Percentiles rank a stretch among this genome's conserved stretches.
Evolutionary conservation across 495 filamentous ascomycete genomes (phyloP).

Genomic region (Neurospora sublineolata): DNA sequence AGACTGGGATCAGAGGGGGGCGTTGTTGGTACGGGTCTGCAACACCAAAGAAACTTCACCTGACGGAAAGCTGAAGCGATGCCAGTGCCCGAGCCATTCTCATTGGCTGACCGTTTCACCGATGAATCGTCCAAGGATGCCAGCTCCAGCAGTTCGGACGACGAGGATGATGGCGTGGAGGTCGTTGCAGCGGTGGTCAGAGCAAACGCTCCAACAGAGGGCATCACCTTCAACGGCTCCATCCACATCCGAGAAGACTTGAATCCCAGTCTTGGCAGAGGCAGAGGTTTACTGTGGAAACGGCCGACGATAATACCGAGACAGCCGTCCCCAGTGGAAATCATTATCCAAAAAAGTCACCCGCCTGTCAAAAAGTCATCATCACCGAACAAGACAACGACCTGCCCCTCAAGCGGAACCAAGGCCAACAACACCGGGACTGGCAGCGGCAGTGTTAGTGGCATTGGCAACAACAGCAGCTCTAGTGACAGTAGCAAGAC

Average conservation of each 20-base stretch:
- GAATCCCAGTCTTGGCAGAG: neutral
- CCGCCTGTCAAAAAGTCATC: neutral
- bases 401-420: neutral
- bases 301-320: neutral
- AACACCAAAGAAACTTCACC: neutral
- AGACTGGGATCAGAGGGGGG: neutral
- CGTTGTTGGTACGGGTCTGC: neutral
- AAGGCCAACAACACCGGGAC: neutral
- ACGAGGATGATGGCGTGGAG: neutral
- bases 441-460: neutral
- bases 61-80: neutral
- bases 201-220: neutral
- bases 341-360: neutral
- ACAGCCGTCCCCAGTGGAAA: neutral
- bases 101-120: neutral
- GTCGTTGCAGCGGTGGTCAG: neutral
- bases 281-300: neutral
- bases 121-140: neutral
- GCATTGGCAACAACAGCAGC: neutral
- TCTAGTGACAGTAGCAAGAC: neutral
- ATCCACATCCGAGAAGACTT: neutral
- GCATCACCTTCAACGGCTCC: neutral
- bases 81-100: neutral
- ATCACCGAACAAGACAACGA: neutral
- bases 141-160: neutral